Evolutionary conservation across 1,284 basidiomycete genomes (phyloP).

Genomic region (Trichosporon inkin): DNA sequence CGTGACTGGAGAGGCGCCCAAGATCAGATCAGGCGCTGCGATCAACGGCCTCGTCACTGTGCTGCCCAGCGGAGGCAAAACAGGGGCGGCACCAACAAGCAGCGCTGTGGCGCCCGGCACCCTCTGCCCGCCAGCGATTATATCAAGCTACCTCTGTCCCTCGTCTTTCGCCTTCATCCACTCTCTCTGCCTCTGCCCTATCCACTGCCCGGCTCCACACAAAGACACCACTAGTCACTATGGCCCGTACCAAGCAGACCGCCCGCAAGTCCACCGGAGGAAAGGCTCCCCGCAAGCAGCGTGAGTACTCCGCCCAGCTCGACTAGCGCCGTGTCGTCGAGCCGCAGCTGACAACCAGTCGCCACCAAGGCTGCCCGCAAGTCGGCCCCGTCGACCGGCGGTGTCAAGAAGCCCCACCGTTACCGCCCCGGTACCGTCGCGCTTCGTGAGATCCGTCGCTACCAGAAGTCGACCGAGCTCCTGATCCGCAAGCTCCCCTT

Average conservation of each 20-base stretch:
- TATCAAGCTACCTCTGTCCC: not conserved
- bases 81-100: too few species aligned
- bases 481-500: slow-evolving; percentile 89
- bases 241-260: slow-evolving; percentile 56
- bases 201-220: slow-evolving; percentile 3
- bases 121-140: not conserved
- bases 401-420: slow-evolving; percentile 61
- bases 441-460: slow-evolving; percentile 57
- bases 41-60: too few species aligned
- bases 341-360: slow-evolving; percentile 24
- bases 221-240: slow-evolving; percentile 26
- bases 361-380: slow-evolving; percentile 55
- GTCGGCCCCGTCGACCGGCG: slow-evolving; percentile 54
- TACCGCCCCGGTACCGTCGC: slow-evolving; percentile 59
- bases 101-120: too few species aligned
- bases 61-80: too few species aligned
- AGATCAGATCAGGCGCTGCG: too few species aligned
- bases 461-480: slow-evolving; percentile 74
- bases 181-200: slow-evolving; percentile 12
- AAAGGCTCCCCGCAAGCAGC: slow-evolving; percentile 56
- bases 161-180: not conserved
- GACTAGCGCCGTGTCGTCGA: not conserved
- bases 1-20: too few species aligned
- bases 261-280: slow-evolving; percentile 61
- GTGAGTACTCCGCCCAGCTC: slow-evolving; percentile 1